Evolutionary conservation across 2,329 filamentous ascomycete species (phyloP).

Genomic region (Teratosphaeria gauchensis): DNA sequence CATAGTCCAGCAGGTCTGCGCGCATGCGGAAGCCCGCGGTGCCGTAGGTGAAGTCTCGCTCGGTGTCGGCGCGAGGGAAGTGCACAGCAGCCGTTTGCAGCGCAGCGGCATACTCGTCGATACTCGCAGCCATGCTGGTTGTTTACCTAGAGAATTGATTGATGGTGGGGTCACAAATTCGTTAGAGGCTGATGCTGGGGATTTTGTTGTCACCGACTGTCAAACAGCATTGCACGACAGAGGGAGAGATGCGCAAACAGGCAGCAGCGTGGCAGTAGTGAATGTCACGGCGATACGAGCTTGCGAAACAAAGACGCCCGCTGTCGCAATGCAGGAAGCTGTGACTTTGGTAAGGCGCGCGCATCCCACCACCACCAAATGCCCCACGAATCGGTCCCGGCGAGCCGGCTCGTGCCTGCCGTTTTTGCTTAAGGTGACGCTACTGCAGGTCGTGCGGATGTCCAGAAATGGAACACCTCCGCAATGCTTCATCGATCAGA

Average conservation of each 20-base stretch:
- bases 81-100: constrained; percentile 23
- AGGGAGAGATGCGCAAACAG: background rate
- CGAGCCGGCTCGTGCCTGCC: background rate
- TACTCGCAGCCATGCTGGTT: background rate
- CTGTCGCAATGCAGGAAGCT: background rate
- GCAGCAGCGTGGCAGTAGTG: background rate
- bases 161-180: background rate
- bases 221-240: background rate
- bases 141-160: background rate
- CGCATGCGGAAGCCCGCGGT: constrained; percentile 60
- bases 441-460: background rate
- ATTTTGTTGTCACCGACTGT: background rate
- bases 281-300: background rate
- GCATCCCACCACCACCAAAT: background rate
- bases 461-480: background rate
- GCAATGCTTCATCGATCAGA: background rate
- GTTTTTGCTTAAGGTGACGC: background rate
- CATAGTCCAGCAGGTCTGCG: constrained; percentile 75
- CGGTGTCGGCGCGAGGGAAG: constrained; percentile 23
- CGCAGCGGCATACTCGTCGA: constrained; percentile 6
- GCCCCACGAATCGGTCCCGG: background rate
- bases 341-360: background rate
- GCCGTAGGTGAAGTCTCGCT: constrained; percentile 43
- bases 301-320: background rate
- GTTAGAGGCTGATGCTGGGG: background rate